A percentile compares a stretch with the other conserved stretches of the same genome.
Evolutionary conservation across 106 monocot genomes (phyloP).

Genomic region (Iris macrosiphon): DNA sequence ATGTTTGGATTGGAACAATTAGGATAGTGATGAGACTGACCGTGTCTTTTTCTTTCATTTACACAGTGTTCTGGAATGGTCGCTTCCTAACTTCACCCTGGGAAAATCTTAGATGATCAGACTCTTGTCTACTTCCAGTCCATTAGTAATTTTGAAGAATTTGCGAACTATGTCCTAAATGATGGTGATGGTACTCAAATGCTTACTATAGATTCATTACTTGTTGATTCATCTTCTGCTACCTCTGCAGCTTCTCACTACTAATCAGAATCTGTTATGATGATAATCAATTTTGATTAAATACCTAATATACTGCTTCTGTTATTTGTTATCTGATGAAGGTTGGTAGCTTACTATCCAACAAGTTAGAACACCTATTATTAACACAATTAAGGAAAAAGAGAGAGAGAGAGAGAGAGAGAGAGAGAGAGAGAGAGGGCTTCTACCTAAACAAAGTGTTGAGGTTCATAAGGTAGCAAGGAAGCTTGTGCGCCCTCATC

Average conservation of each 20-base stretch:
- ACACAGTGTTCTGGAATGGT: slow-evolving; percentile 33
- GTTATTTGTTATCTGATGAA: slow-evolving; percentile 25
- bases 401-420: too few species aligned
- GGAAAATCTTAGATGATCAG: slow-evolving; percentile 41
- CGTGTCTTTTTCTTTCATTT: too few species aligned
- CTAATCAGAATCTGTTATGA: too few species aligned
- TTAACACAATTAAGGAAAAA: slow-evolving; percentile 36
- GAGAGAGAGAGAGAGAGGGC: slow-evolving; percentile 31
- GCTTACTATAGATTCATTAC: slow-evolving; percentile 12
- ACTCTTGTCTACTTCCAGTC: slow-evolving; percentile 38
- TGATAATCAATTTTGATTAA: too few species aligned
- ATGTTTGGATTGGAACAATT: too few species aligned
- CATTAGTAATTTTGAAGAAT: slow-evolving; percentile 32
- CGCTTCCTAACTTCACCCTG: slow-evolving; percentile 51
- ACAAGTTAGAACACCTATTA: slow-evolving; percentile 16
- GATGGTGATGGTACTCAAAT: slow-evolving; percentile 27
- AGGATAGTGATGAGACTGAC: too few species aligned
- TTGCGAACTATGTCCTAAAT: slow-evolving; percentile 14
- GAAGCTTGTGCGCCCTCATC: slow-evolving; percentile 64
- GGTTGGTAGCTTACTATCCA: slow-evolving; percentile 33
- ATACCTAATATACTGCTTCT: too few species aligned
- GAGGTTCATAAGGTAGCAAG: slow-evolving; percentile 52
- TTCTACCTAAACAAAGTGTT: slow-evolving; percentile 26
- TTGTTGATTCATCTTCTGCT: slow-evolving; percentile 25
- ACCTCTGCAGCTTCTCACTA: slow-evolving; percentile 40